Conservation (phyloP, 2,329 filamentous ascomycete species). For the Fusarium fracticaudum region DNA sequence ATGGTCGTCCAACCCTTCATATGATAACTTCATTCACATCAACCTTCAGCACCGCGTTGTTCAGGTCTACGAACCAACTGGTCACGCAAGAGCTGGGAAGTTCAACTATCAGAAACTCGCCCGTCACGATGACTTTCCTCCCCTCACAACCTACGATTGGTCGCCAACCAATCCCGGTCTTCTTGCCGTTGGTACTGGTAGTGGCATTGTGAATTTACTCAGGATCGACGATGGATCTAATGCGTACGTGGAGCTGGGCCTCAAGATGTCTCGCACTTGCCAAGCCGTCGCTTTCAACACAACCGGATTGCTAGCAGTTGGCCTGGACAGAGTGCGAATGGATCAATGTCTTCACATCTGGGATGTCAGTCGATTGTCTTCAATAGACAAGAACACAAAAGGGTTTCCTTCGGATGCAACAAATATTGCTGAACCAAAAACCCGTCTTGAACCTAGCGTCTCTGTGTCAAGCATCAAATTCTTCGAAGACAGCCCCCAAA, state of each 20-base stretch:
- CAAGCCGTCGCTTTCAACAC: constrained; percentile 85
- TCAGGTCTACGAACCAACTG: constrained; percentile 70
- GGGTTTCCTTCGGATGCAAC: constrained; percentile 62
- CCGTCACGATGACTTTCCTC: constrained; percentile 70
- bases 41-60: constrained; percentile 71
- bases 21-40: constrained; percentile 71
- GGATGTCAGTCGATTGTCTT: constrained; percentile 73
- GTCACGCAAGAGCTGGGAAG: constrained; percentile 63
- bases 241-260: constrained; percentile 70
- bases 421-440: constrained; percentile 64
- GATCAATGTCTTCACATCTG: constrained; percentile 86
- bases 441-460: constrained; percentile 71
- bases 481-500: constrained; percentile 80
- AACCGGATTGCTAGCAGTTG: constrained; percentile 77
- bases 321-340: constrained; percentile 81
- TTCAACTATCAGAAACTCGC: constrained; percentile 68
- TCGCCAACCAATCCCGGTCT: constrained; percentile 70
- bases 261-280: constrained; percentile 80
- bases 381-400: constrained; percentile 55
- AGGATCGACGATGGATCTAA: constrained; percentile 77
- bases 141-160: constrained; percentile 74
- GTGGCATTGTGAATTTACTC: constrained; percentile 79
- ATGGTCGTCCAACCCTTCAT: constrained; percentile 69
- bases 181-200: constrained; percentile 78
- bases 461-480: constrained; percentile 87